A percentile compares a stretch with the other conserved stretches of the same genome.
These are phyloP conservation scores for Tillandsia leiboldiana DNA, from an alignment of 176 grass and related monocot genomes.

Conservation along the genomic window DNA sequence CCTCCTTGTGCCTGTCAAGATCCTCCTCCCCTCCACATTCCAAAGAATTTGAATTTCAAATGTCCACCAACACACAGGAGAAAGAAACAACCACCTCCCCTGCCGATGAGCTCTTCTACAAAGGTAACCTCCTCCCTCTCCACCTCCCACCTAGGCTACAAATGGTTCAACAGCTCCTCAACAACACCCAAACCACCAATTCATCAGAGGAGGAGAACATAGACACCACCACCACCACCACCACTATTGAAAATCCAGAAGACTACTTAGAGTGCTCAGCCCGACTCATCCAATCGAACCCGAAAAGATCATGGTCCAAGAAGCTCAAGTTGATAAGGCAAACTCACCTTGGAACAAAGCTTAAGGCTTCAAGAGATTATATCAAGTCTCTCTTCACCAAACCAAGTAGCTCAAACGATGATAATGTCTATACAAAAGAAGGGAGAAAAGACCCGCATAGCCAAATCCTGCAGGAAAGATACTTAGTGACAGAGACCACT, in stretches of 20 bases:
- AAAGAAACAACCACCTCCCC: conserved; percentile 35
- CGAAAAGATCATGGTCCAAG: conserved; percentile 63
- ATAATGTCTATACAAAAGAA: neutral
- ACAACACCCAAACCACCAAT: conserved; percentile 1
- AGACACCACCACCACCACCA: neutral
- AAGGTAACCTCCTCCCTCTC: conserved; percentile 79
- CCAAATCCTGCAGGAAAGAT: neutral
- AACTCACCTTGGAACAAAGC: conserved; percentile 19
- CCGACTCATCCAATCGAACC: neutral
- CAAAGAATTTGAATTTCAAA: conserved; percentile 65
- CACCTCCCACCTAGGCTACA: conserved; percentile 65
- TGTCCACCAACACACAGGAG: conserved; percentile 1
- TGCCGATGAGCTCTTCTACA: conserved; percentile 94
- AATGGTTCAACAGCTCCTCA: conserved; percentile 64
- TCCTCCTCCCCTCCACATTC: neutral
- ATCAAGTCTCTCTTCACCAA: conserved; percentile 61
- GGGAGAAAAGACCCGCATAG: neutral
- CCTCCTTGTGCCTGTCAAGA: neutral
- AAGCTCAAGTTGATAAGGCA: conserved; percentile 54
- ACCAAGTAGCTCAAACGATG: neutral
- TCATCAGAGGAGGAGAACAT: neutral
- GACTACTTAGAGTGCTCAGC: neutral
- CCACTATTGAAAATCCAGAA: neutral
- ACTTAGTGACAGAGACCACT: neutral
- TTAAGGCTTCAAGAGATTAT: conserved; percentile 71